Percentiles rank a stretch among this genome's conserved stretches.
Evolutionary conservation across 495 filamentous ascomycete species (phyloP).

Genomic region (Penicillium turbatum): DNA sequence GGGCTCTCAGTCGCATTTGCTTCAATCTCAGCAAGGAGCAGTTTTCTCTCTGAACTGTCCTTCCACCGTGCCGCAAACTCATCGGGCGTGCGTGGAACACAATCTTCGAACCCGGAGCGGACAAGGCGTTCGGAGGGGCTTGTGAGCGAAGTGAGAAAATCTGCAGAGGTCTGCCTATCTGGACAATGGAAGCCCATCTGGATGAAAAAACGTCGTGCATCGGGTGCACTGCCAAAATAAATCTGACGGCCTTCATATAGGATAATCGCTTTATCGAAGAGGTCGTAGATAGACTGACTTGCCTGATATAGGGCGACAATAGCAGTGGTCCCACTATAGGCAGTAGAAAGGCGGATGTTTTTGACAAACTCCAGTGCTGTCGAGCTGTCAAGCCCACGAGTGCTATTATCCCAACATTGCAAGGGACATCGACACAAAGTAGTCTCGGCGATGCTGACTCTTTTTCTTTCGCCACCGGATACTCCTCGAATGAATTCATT

Average conservation of each 20-base stretch:
- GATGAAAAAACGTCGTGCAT: conserved; percentile 65
- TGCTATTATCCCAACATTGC: conserved; percentile 79
- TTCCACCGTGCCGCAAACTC: conserved; percentile 75
- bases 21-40: conserved; percentile 66
- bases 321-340: conserved; percentile 60
- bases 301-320: conserved; percentile 85
- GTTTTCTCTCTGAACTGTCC: conserved; percentile 61
- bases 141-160: conserved; percentile 79
- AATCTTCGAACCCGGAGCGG: conserved; percentile 59
- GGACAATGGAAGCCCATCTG: conserved; percentile 74
- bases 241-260: conserved; percentile 82
- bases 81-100: conserved; percentile 66
- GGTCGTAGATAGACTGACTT: conserved; percentile 68
- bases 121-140: conserved; percentile 63
- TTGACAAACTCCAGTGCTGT: conserved; percentile 79
- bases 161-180: conserved; percentile 66
- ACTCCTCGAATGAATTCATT: conserved; percentile 79
- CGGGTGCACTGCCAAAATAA: conserved; percentile 62
- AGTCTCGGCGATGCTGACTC: conserved; percentile 74
- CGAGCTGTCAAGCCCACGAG: conserved; percentile 73
- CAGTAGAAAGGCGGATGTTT: conserved; percentile 60
- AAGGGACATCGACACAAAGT: conserved; percentile 61
- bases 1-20: conserved; percentile 61
- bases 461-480: conserved; percentile 77
- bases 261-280: conserved; percentile 74